Base-by-base conservation (phyloP, 2,329 filamentous ascomycete genomes). In the Pseudocercospora pini-densiflorae region DNA sequence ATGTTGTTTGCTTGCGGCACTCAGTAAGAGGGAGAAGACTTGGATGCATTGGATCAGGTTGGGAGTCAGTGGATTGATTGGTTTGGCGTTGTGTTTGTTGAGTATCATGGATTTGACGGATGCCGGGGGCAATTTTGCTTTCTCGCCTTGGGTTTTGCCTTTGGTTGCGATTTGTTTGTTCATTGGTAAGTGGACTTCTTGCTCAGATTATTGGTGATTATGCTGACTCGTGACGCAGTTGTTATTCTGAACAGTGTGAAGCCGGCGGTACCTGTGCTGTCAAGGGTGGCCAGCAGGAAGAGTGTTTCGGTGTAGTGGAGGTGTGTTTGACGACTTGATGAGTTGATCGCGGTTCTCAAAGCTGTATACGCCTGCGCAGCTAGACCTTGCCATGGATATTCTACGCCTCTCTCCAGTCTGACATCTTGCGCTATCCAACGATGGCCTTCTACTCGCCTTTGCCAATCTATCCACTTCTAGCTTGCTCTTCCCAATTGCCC, bases 1-100 rank as follows among this genome's bases (percentile, higher is more conserved):
- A 6, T 74, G 71, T 64, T 68, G 77, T 47, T 71, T 74, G 1
- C 64, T 79, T 5, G 72, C 74, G 8, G 53, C 60, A 1, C 31
- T 73, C 33, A 67, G 63, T 21, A 68, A 71, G 33, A 60, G 72
- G 16, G 72, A 51, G 7, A 69, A 73, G 31, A 67, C 62, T 7
- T 8, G 65, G 10, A 66, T 69, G 10, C 59, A 74, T 40, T 76
- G 74, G 64, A 57, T 73, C 53, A 68, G 75, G 43, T 58, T 75
- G 3, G 71, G 65, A 4, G 61, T 74, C 3, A 43, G 61, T 7
- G 51, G 31, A 0, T 8, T 59, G 51, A 31, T 65, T 31, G 63
- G 63, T 2, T 12, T 62, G 51, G 63, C 36, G 3, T 31, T 65
- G 51, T 62, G 59, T 62, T 54, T 62, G 27, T 49, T 61, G 59